Conservation (phyloP, 768 basidiomycete genomes). For the Trametes gibbosa region DNA sequence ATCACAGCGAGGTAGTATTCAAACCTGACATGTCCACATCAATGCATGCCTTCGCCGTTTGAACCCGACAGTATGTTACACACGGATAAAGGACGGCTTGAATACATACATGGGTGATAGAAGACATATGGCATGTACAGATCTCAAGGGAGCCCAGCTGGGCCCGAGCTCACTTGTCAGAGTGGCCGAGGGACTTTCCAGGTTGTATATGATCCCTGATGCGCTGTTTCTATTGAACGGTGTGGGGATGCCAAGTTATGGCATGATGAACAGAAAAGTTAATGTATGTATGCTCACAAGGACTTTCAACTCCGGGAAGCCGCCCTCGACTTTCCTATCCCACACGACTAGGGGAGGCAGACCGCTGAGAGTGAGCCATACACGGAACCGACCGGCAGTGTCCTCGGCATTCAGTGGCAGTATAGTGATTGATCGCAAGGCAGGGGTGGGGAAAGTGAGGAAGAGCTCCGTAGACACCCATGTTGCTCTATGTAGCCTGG, state of each 20-base stretch:
- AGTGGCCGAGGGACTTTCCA: conserved; percentile 81
- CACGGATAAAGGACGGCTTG: background rate
- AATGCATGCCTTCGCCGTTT: background rate
- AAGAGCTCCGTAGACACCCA: conserved; percentile 95
- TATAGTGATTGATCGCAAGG: conserved; percentile 62
- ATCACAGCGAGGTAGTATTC: too few relatives aligned
- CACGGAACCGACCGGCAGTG: conserved; percentile 85
- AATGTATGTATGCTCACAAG: conserved; percentile 51
- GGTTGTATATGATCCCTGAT: conserved; percentile 84
- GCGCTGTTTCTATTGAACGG: conserved; percentile 70
- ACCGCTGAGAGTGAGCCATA: conserved; percentile 65
- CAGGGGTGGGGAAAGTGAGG: conserved; percentile 84
- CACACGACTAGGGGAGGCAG: conserved; percentile 57
- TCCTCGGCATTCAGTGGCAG: conserved; percentile 77
- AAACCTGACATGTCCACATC: too few relatives aligned
- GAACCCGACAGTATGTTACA: background rate
- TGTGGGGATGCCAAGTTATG: background rate
- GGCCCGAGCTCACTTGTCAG: conserved; percentile 48
- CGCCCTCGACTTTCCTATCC: conserved; percentile 89
- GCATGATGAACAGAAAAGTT: background rate
- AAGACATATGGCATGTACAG: background rate
- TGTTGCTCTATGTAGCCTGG: conserved; percentile 86
- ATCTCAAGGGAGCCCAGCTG: background rate
- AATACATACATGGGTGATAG: conserved; percentile 1
- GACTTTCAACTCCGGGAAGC: conserved; percentile 88